Base-by-base conservation (phyloP, 2,329 filamentous ascomycete species). In the Trichophyton benhamiae region DNA sequence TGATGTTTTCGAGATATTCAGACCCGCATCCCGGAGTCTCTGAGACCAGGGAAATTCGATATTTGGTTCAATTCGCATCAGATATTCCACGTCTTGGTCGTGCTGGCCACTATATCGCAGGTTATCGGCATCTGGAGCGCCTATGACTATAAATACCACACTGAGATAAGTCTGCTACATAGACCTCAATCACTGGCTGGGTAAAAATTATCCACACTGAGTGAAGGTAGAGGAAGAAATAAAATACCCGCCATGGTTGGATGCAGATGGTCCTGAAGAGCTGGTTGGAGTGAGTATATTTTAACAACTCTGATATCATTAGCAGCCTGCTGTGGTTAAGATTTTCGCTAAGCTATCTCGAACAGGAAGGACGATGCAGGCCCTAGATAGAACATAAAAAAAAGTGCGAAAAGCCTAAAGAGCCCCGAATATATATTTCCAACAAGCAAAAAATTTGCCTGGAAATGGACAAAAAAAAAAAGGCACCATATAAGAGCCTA, bases 111-210 rank as follows among this genome's bases (percentile, higher is more conserved):
- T 20, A 63, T 72, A 38, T 67, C 76, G 7, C 74, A 79, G 66
- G 77, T 96, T 63, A 85, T 85, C 60, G 91, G 88, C 58, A 81
- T 97, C 76, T 72, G 88, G 44, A 87, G 84, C 74, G 91, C 91
- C 2, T 96, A 96, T 75, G 89, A 96, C 74, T 86, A 88, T 70
- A 85, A 89, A 69, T 90, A 95, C 73, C 81, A 79, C 58, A 55
- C 60, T 57, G 48, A 60, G 17, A 44, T 41, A 41, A 20, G 41
- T 8, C 41, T 30, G 15, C 11, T 22, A 33, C 13, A n/a, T 15
- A 33, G 13, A 25, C 11, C 30, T 30, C 25, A 6, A 7, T 48
- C 17, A 7, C 2, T 42, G 6, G 17, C 33, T 6, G 13, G 33
- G 15, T 15, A 15, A 30, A 41, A 17, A 41, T 13, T 8, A 15